Evolutionary conservation across 2,329 filamentous ascomycete species (phyloP), one percentile per base, ranked within the genome.

Genomic region (Aschersonia sp.): DNA sequence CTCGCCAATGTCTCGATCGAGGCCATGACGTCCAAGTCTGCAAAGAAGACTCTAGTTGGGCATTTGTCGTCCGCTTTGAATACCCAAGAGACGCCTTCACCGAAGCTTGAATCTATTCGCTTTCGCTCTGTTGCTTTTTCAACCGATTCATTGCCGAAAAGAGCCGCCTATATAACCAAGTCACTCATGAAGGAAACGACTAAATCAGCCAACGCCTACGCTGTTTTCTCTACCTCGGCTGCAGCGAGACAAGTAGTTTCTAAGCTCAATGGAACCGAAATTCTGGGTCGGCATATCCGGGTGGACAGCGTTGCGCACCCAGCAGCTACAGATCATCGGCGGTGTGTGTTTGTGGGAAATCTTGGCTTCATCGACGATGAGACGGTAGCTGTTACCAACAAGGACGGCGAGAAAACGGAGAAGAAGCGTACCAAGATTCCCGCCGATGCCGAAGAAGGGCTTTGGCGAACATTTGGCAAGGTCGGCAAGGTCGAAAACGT

Each of bases 281-380:
- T 97, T 3, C 77, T 98, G 12, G 85, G 86, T 55, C 83, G 92
- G 32, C 92, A 98, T 65, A 69, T 98, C 48, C 82, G 91, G 42
- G 91, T 91, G 30, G 92, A 98, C 67, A 87, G 82, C 54, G 82
- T 98, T 35, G 87, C 89, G 1, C 89, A 96, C 65, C 92, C 92
- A 0, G 75, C 85, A 10, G 78, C 82, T 41, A 79, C 82, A 20
- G 91, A 94, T 60, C 82, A 95, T 64, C 82, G 84, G 50, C 84
- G 89, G 48, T 98, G 92, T 64, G 82, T 98, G 12, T 98, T 98
- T 59, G 86, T 98, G 30, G 92, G 92, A 44, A 98, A 98, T 60
- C 75, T 98, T 1, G 89, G 88, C 45, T 98, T 98, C 58, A 87
- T 98, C 12, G 91, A 96, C 58, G 88, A 96, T 55, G 89, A 96